Conservation (phyloP, 2,329 filamentous ascomycete species). For the Aspergillus quadrilineatus region DNA sequence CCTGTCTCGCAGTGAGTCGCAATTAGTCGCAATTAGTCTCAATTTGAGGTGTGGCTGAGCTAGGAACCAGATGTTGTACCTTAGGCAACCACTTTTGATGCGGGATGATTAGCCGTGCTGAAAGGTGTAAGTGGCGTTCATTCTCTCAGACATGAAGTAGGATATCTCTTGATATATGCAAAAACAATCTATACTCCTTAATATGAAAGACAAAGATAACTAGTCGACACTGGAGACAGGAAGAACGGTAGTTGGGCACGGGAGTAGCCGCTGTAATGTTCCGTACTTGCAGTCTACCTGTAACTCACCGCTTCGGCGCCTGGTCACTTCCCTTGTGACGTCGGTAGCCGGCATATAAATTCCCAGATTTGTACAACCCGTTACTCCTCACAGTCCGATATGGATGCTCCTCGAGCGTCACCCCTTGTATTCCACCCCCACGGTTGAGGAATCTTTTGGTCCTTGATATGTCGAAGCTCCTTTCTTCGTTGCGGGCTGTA, state of each 20-base stretch:
- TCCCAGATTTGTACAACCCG: not conserved
- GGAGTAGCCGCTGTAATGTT: not conserved
- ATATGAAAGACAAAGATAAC: not conserved
- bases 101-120: constrained; percentile 8
- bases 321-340: constrained; percentile 20
- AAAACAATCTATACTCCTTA: not conserved
- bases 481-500: constrained; percentile 23
- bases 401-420: constrained; percentile 11
- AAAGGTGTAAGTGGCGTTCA: constrained; percentile 12
- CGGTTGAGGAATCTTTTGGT: constrained; percentile 8
- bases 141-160: not conserved
- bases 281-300: not conserved
- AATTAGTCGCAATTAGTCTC: not conserved
- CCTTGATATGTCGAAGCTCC: constrained; percentile 30
- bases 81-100: constrained; percentile 20
- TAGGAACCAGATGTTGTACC: not conserved
- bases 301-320: constrained; percentile 13
- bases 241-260: not conserved
- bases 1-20: not conserved
- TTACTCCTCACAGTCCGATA: constrained; percentile 2
- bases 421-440: constrained; percentile 1
- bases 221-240: not conserved
- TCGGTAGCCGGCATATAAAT: constrained; percentile 14
- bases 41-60: constrained; percentile 19
- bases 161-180: not conserved